These are phyloP conservation scores for Aspergillus homomorphus DNA, from an alignment of 495 filamentous ascomycete genomes.

Conservation along the genomic window DNA sequence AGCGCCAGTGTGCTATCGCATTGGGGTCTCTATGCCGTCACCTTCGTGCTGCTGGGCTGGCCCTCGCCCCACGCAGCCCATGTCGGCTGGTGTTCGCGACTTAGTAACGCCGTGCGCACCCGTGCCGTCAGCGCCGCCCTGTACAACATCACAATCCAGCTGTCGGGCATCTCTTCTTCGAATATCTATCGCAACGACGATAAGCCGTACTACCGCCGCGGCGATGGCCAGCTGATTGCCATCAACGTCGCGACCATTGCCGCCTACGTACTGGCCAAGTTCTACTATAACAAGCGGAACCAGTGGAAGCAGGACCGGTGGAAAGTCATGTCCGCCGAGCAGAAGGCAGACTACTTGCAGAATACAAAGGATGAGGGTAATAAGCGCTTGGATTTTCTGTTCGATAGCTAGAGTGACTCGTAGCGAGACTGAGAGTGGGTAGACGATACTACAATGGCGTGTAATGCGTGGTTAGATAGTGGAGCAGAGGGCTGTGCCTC, in stretches of 20 bases:
- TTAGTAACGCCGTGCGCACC: slow-evolving; percentile 53
- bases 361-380: slow-evolving; percentile 37
- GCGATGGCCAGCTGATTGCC: slow-evolving; percentile 47
- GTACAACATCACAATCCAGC: slow-evolving; percentile 51
- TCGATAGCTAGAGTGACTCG: slow-evolving; percentile 18
- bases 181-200: slow-evolving; percentile 60
- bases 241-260: slow-evolving; percentile 44
- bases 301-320: slow-evolving; percentile 19
- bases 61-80: slow-evolving; percentile 37
- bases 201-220: slow-evolving; percentile 50
- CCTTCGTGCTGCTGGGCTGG: slow-evolving; percentile 53
- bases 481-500: too few species aligned
- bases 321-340: slow-evolving; percentile 20
- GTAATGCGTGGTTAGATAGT: too few species aligned
- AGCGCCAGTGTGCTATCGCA: slow-evolving; percentile 36
- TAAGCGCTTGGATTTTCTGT: slow-evolving; percentile 37
- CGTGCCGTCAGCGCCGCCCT: slow-evolving; percentile 52
- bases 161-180: slow-evolving; percentile 47
- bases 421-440: too few species aligned
- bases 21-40: slow-evolving; percentile 57
- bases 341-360: slow-evolving; percentile 27
- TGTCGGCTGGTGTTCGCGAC: slow-evolving; percentile 40
- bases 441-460: neutral
- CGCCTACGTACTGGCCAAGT: slow-evolving; percentile 33
- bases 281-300: slow-evolving; percentile 40